Conservation (phyloP, 208 protist genomes). For the Leishmania braziliensis region DNA sequence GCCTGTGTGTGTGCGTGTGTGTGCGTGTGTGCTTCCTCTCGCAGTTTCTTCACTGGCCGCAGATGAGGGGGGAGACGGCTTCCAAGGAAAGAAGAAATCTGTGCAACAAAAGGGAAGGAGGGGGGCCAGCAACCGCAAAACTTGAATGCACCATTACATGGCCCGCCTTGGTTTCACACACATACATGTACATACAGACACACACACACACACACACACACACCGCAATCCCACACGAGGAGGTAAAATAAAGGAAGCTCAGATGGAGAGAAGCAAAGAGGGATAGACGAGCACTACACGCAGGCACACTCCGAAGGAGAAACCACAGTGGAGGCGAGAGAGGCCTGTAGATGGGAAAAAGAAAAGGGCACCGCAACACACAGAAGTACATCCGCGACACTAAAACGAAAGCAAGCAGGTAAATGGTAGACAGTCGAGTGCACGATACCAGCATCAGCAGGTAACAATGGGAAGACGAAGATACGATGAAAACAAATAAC, state of each 20-base stretch:
- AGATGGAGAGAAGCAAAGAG: neutral
- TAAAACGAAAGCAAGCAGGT: neutral
- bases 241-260: neutral
- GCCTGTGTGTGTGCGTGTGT: neutral
- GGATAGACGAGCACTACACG: constrained; percentile 15
- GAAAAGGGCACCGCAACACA: neutral
- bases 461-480: neutral
- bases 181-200: neutral
- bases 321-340: neutral
- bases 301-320: constrained; percentile 21
- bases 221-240: neutral
- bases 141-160: neutral
- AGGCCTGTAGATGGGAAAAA: neutral
- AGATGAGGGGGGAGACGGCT: neutral
- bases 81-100: neutral
- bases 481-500: neutral
- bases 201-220: neutral
- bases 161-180: neutral
- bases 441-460: neutral
- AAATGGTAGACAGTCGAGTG: neutral
- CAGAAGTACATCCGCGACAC: neutral
- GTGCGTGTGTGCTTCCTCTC: neutral
- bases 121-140: neutral
- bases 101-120: neutral
- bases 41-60: neutral